phyloP scores from a whole-genome alignment of 2,329 filamentous ascomycete species.

The Pseudogymnoascus sp. region DNA sequence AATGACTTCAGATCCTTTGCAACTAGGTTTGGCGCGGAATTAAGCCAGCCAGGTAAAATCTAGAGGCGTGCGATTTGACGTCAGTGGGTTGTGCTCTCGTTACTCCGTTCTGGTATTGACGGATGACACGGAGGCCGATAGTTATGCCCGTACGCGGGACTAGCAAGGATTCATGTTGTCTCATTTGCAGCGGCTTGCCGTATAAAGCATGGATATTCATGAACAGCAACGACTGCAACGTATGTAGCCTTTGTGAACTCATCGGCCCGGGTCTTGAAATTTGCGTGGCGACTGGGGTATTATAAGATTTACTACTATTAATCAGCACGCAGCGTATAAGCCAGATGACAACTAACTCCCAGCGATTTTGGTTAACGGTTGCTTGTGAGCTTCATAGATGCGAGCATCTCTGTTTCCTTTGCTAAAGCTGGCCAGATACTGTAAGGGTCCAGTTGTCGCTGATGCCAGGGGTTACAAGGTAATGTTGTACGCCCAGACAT shows the following conservation, averaged over 20 bases:
- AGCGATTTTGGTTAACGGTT: not conserved
- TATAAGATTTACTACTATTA: too few relatives aligned
- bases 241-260: too few relatives aligned
- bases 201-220: not conserved
- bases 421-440: not conserved
- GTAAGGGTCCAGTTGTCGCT: not conserved
- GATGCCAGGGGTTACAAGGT: not conserved
- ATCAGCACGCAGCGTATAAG: not conserved
- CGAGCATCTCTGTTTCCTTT: not conserved
- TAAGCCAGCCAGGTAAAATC: not conserved
- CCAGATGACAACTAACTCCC: not conserved
- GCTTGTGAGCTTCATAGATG: not conserved
- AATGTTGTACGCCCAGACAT: not conserved
- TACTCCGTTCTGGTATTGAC: not conserved
- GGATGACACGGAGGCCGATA: not conserved
- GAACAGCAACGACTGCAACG: too few relatives aligned
- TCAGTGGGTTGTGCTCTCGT: not conserved
- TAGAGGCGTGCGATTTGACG: not conserved
- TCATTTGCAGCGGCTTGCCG: not conserved
- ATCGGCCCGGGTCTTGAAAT: too few relatives aligned
- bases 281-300: too few relatives aligned
- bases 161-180: not conserved
- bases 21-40: not conserved
- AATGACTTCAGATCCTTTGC: not conserved
- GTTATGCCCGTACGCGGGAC: not conserved